These are phyloP conservation scores for Xylaria bambusicola DNA, from an alignment of 495 filamentous ascomycete species.

Conservation along the genomic window DNA sequence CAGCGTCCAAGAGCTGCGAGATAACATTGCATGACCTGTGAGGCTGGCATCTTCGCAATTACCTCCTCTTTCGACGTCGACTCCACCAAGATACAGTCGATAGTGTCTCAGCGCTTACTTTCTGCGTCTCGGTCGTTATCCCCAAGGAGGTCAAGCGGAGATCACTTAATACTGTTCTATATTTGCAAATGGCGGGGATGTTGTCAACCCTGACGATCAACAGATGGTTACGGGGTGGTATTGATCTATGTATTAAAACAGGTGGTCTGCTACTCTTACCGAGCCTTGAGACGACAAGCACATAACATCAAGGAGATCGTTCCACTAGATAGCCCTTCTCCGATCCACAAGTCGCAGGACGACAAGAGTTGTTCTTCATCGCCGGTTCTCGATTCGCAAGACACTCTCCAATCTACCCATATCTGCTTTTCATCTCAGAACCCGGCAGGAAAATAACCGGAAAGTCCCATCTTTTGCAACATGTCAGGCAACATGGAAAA, in stretches of 20 bases:
- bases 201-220: not conserved
- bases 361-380: conserved; percentile 27
- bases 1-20: not conserved
- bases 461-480: conserved; percentile 17
- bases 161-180: not conserved
- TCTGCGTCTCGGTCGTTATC: conserved; percentile 8
- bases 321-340: not conserved
- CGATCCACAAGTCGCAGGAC: conserved; percentile 31
- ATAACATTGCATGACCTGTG: conserved; percentile 1
- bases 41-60: not conserved
- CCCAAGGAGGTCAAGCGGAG: not conserved
- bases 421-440: too few relatives aligned
- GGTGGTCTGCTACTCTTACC: not conserved
- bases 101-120: conserved; percentile 9
- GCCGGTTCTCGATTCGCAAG: conserved; percentile 17
- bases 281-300: not conserved
- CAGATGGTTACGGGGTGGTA: not conserved
- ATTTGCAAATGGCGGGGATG: too few relatives aligned
- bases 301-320: conserved; percentile 1
- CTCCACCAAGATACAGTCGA: conserved; percentile 4
- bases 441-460: too few relatives aligned
- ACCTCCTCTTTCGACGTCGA: conserved; percentile 4
- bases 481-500: conserved; percentile 31
- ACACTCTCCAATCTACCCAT: conserved; percentile 8
- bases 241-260: conserved; percentile 4